Evolutionary conservation across 1,284 basidiomycete species (phyloP).

Genomic region (Earliella scabrosa): DNA sequence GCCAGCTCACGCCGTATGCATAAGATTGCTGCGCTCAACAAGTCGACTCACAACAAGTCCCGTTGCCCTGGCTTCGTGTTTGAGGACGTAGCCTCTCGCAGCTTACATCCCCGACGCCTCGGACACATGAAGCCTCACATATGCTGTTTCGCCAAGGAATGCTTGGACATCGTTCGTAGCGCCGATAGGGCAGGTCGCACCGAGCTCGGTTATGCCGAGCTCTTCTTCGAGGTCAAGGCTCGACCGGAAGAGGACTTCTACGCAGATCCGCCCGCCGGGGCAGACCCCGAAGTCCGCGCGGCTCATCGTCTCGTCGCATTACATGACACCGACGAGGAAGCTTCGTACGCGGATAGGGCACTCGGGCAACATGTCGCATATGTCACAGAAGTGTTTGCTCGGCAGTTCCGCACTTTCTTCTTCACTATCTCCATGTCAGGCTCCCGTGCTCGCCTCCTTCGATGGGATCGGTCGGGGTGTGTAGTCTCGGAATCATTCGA

Average conservation of each 20-base stretch:
- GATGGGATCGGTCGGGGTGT: constrained; percentile 12
- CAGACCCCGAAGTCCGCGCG: not conserved
- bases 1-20: no score
- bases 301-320: not conserved
- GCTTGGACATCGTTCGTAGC: not conserved
- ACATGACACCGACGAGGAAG: not conserved
- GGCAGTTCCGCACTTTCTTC: constrained; percentile 4
- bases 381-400: constrained; percentile 7
- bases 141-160: not conserved
- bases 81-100: not conserved
- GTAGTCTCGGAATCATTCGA: constrained; percentile 9
- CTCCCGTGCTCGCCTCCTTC: constrained; percentile 2
- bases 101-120: not conserved
- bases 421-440: constrained; percentile 3
- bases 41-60: not conserved
- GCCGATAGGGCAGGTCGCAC: not conserved
- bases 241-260: not conserved
- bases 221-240: constrained; percentile 9
- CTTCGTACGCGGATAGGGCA: not conserved
- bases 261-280: not conserved
- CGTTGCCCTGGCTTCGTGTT: constrained; percentile 13
- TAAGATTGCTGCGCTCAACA: constrained; percentile 7
- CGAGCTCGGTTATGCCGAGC: constrained; percentile 6
- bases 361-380: constrained; percentile 3
- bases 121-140: constrained; percentile 8